Conservation (phyloP, 148 eudicot genomes). For the Rheum nobile region DNA sequence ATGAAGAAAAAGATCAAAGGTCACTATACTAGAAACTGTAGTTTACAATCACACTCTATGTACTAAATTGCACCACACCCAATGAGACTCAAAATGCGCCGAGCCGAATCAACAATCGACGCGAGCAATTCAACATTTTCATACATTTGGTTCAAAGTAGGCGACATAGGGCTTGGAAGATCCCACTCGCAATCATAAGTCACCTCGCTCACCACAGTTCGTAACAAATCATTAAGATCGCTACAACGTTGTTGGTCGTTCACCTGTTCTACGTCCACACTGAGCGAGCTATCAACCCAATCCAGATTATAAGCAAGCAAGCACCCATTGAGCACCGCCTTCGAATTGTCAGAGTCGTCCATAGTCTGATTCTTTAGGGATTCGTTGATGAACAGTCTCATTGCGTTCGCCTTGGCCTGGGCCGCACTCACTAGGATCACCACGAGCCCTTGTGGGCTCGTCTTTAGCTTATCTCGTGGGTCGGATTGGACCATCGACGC, state of each 20-base stretch:
- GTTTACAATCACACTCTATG: too few relatives aligned
- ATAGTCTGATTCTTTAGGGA: not conserved
- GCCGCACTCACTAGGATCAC: slow-evolving; percentile 7
- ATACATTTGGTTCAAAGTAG: not conserved
- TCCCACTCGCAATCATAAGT: slow-evolving; percentile 9
- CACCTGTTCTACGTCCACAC: not conserved
- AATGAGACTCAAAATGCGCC: not conserved
- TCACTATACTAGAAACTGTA: too few relatives aligned
- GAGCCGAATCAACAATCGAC: not conserved
- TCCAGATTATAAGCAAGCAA: slow-evolving; percentile 3
- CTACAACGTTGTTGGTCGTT: not conserved
- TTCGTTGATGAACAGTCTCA: not conserved
- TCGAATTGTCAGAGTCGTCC: not conserved
- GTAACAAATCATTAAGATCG: not conserved
- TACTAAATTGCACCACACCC: not conserved
- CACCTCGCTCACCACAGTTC: not conserved
- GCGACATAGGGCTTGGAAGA: not conserved
- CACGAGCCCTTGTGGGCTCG: slow-evolving; percentile 6
- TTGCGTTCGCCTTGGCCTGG: not conserved
- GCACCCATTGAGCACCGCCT: not conserved
- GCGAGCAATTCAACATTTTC: not conserved
- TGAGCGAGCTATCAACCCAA: not conserved
- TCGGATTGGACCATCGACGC: not conserved
- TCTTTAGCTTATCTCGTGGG: not conserved
- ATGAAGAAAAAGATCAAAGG: too few relatives aligned